phyloP scores from a whole-genome alignment of 2,329 filamentous ascomycete genomes.

The Delphinella strobiligena region DNA sequence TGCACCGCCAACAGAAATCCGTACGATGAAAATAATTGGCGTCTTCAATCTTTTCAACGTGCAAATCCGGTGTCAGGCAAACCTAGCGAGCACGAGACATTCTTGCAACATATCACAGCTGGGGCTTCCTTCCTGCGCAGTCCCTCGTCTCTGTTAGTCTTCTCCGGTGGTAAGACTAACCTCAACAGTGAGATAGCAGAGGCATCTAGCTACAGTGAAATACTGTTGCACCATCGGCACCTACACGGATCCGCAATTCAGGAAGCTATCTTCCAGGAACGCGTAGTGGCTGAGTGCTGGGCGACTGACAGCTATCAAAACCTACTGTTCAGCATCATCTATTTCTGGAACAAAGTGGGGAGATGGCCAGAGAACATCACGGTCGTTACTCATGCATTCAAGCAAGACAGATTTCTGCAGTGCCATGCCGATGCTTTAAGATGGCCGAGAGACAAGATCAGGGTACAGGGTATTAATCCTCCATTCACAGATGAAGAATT shows the following conservation, averaged over 20 bases:
- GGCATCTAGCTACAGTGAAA: constrained; percentile 16
- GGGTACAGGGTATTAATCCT: constrained; percentile 34
- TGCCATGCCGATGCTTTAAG: constrained; percentile 28
- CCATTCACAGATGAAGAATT: constrained; percentile 17
- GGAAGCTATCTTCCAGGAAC: constrained; percentile 10
- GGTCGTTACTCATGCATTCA: constrained; percentile 37
- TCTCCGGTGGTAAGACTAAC: constrained; percentile 53
- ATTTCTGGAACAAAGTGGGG: constrained; percentile 30
- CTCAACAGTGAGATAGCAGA: constrained; percentile 19
- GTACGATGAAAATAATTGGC: constrained; percentile 35
- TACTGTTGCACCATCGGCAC: constrained; percentile 4
- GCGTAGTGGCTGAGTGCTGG: constrained; percentile 50
- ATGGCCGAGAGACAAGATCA: constrained; percentile 29
- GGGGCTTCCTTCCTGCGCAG: constrained; percentile 45
- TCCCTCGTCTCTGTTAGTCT: constrained; percentile 43
- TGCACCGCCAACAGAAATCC: constrained; percentile 12
- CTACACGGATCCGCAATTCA: constrained; percentile 8
- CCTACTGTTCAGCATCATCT: constrained; percentile 61
- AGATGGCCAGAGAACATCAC: constrained; percentile 29
- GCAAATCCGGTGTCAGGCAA: constrained; percentile 25
- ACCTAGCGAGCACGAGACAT: constrained; percentile 64
- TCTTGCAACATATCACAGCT: constrained; percentile 59
- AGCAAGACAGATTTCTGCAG: constrained; percentile 29
- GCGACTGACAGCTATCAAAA: constrained; percentile 84
- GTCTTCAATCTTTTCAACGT: constrained; percentile 63